Evolutionary conservation across 1,284 basidiomycete genomes (phyloP), one percentile per base, ranked within the genome.

Genomic region (Phaffia rhodozyma): DNA sequence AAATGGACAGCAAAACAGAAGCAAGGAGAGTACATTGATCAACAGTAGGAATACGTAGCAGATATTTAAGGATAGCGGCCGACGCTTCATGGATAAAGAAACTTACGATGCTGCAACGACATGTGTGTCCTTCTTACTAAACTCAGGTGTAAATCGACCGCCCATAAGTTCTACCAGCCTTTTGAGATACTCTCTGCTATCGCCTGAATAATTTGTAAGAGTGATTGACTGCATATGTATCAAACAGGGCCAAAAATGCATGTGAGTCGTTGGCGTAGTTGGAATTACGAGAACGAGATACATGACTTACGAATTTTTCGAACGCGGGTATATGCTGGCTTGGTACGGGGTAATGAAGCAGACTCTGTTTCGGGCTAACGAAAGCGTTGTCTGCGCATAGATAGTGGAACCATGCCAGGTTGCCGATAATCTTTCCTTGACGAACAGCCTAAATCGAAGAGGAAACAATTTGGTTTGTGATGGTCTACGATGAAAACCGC

Each of bases 141-240:
- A 80, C 84, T 92, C 88, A 61, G 83, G 86, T 0, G 89, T 89
- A 70, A 91, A 93, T 48, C 76, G 80, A 1, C 82, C 90, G 2
- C 89, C 91, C 80, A 90, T 83, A 7, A 82, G 76, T 6, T 76
- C 77, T 65, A 94, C 88, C 25, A 94, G 78, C 67, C 84, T 84
- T 76, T 90, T 91, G 59, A 94, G 78, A 71, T 93, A 92, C 60
- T 91, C 87, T 5, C 91, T 80, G 2, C 86, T 81, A 58, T 85
- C 83, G 1, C 89, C 90, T 0, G 87, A 87, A 72, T 92, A 93
- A 72, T 91, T 92, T 0, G 90, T 89, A 1, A 93, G 79, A 0
- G 91, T 89, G 65, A 93, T 84, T 66, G 82, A 78, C 84, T 89
- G 66, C 6, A 60, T 21, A 16, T 43, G 13, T 7, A 11, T 43